phyloP scores from a whole-genome alignment of 257 asterid genomes.

The Plantago elongata region DNA sequence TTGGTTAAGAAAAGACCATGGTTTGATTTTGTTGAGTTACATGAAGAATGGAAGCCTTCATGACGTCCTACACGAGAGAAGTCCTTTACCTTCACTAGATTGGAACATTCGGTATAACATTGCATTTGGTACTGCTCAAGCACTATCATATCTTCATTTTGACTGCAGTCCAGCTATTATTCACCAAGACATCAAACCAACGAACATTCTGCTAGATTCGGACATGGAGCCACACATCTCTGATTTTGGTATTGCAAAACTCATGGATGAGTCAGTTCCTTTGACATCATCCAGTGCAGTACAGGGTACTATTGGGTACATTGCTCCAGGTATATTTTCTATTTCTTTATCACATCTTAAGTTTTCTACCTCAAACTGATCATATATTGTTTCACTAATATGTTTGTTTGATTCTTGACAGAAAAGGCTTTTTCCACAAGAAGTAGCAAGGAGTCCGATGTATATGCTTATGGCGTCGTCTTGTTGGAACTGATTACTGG shows the following conservation, averaged over 20 bases:
- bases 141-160: constrained; percentile 70
- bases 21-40: constrained; percentile 56
- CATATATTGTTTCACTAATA: too few species aligned
- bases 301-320: constrained; percentile 71
- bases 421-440: constrained; percentile 60
- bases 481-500: constrained; percentile 64
- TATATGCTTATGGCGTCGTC: constrained; percentile 71
- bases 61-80: constrained; percentile 49
- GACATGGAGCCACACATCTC: constrained; percentile 79
- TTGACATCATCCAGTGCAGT: constrained; percentile 34
- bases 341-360: neutral
- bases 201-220: constrained; percentile 66
- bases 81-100: constrained; percentile 36
- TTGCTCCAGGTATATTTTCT: constrained; percentile 72
- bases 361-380: neutral
- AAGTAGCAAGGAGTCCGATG: constrained; percentile 64
- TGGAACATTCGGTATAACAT: constrained; percentile 58
- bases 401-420: constrained; percentile 22
- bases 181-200: constrained; percentile 74
- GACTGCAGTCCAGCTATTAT: constrained; percentile 78
- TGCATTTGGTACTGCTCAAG: constrained; percentile 79
- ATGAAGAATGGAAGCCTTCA: constrained; percentile 81
- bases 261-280: constrained; percentile 56
- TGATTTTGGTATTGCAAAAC: constrained; percentile 83
- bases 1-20: constrained; percentile 76